Base-by-base conservation (phyloP, 805 yeast genomes). In the Candida jianshihensis region DNA sequence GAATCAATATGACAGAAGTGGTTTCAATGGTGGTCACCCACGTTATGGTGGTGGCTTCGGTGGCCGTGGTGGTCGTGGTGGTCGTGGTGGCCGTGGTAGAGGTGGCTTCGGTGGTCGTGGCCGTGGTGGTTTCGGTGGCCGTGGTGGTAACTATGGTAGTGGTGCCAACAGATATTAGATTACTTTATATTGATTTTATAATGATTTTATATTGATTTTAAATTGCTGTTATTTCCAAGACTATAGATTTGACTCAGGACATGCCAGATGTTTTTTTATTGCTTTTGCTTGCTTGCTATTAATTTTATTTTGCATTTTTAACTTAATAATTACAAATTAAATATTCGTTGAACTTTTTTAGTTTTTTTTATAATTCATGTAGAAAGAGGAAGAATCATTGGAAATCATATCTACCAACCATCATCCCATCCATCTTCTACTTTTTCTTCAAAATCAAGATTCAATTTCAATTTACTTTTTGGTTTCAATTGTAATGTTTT, bases 1-100 rank as follows among this genome's bases (percentile, higher is more conserved):
- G 54, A 71, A 72, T 57, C 79, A 76, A 59, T 79, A 77, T 68
- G 86, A 82, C 52, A 79, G 81, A 57, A 84, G 85, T 44, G 71
- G 79, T 39, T 80, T 82, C 49, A 78, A 86, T 48, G 78, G 81
- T 48, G 62, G 68, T 50, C 70, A 76, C 43, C 59, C 69, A 39
- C 61, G 71, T 43, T 56, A 63, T 33, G 65, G 72, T 44, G 68
- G 73, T 39, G 62, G 64, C 16, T 44, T 54, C 41, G 57, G 65
- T 44, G 61, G 64, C 28, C 43, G 47, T 22, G 46, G 50, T 26
- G 30, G 39, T 26, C 39, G 46, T 25, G 41, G 51, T 34, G 37
- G 46, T 30, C 26, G 61, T 36, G 61, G 62, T 41, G 61, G 60
- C 12, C 49, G 41, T 48, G 37, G 70, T 48, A 59, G 68, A 43